Percentiles rank a stretch among this genome's conserved stretches.
phyloP scores from a whole-genome alignment of 78 protist species.

The Dictyostelium citrinum region DNA sequence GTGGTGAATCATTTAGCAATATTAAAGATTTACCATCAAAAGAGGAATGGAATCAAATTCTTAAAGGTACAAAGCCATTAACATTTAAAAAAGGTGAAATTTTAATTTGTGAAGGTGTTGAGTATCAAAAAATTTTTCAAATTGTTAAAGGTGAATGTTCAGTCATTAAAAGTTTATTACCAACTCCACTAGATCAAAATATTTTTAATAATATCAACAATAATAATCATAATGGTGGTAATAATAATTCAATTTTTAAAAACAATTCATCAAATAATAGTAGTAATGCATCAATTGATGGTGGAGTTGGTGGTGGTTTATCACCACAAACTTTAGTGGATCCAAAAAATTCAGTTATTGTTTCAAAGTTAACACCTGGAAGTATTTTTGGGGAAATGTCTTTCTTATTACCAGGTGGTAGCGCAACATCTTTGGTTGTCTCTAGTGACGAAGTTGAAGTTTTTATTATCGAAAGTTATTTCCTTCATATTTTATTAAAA shows the following conservation, averaged over 20 bases:
- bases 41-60: slow-evolving; percentile 72
- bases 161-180: slow-evolving; percentile 47
- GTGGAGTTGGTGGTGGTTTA: background rate
- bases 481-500: slow-evolving; percentile 69
- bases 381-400: slow-evolving; percentile 80
- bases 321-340: background rate
- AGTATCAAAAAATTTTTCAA: slow-evolving; percentile 77
- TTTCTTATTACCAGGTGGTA: slow-evolving; percentile 59
- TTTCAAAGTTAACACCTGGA: slow-evolving; percentile 30
- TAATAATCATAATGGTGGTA: background rate
- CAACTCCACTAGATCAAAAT: background rate
- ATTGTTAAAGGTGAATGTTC: slow-evolving; percentile 75
- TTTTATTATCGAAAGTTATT: slow-evolving; percentile 68
- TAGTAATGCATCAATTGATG: background rate
- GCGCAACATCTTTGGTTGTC: slow-evolving; percentile 63
- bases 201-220: background rate
- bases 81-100: slow-evolving; percentile 58
- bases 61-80: slow-evolving; percentile 70
- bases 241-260: background rate
- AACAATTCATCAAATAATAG: background rate
- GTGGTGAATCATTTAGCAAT: slow-evolving; percentile 52
- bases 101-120: slow-evolving; percentile 58
- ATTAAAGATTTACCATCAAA: slow-evolving; percentile 51
- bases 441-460: slow-evolving; percentile 73
- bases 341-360: background rate